A percentile compares a stretch with the other conserved stretches of the same genome.
phyloP scores from a whole-genome alignment of 257 asterid genomes.

The Scutellaria minor region DNA sequence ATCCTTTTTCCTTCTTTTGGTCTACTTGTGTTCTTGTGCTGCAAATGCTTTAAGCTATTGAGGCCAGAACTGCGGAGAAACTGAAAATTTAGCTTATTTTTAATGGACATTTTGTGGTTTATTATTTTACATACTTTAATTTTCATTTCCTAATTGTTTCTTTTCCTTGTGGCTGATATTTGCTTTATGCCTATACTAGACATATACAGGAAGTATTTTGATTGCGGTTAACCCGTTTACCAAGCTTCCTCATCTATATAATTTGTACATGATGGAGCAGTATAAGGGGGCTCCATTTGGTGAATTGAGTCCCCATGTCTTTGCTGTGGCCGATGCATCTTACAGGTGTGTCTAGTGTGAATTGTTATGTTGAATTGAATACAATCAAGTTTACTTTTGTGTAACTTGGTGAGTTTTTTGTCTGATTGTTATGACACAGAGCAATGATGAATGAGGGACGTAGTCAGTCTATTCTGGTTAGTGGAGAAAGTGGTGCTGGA shows the following conservation, averaged over 20 bases:
- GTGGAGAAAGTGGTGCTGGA: conserved; percentile 99
- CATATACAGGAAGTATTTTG: conserved; percentile 95
- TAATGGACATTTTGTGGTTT: no score
- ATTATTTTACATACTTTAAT: not conserved
- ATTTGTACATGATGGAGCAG: conserved; percentile 96
- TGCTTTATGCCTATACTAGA: conserved; percentile 51
- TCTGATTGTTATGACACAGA: conserved; percentile 52
- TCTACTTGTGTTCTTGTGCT: not conserved
- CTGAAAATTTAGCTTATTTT: no score
- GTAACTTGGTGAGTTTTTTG: conserved; percentile 32
- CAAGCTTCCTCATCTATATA: conserved; percentile 94
- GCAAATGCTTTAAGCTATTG: not conserved
- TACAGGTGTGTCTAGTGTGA: conserved; percentile 71
- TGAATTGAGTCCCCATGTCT: conserved; percentile 98
- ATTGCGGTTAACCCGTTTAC: conserved; percentile 97
- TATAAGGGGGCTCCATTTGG: conserved; percentile 99
- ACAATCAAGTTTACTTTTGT: conserved; percentile 29
- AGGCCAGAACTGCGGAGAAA: no score
- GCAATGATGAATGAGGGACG: conserved; percentile 87
- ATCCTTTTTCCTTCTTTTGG: not conserved
- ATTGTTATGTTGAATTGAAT: conserved; percentile 32
- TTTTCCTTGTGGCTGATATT: conserved; percentile 37
- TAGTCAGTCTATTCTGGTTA: conserved; percentile 97
- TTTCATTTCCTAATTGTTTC: conserved; percentile 1
- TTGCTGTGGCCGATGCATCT: conserved; percentile 98